Evolutionary conservation across 2,329 filamentous ascomycete genomes (phyloP).

Genomic region (Periconia sp.): DNA sequence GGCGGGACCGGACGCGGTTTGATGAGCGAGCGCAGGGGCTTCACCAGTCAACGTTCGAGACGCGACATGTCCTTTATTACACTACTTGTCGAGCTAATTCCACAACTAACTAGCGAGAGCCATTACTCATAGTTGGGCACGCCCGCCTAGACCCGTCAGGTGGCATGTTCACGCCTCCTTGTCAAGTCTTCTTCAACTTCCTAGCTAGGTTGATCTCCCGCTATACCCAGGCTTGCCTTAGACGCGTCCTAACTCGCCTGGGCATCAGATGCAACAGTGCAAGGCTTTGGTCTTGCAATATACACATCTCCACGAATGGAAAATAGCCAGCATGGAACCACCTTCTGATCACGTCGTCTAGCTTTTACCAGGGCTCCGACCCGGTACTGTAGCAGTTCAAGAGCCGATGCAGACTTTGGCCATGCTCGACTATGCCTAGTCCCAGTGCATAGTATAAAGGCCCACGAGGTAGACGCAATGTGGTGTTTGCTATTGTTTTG

Average conservation of each 20-base stretch:
- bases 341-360: constrained; percentile 20
- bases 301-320: constrained; percentile 21
- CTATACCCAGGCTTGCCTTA: constrained; percentile 12
- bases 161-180: constrained; percentile 26
- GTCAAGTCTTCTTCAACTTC: constrained; percentile 24
- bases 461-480: constrained; percentile 4
- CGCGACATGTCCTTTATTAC: neutral
- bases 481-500: constrained; percentile 3
- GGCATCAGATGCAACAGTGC: constrained; percentile 24
- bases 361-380: neutral
- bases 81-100: constrained; percentile 4
- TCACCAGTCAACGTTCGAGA: constrained; percentile 9
- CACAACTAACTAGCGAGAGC: constrained; percentile 9
- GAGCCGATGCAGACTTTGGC: constrained; percentile 9
- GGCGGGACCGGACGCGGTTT: constrained; percentile 13
- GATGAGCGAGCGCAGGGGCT: constrained; percentile 9
- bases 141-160: constrained; percentile 26
- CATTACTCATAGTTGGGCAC: constrained; percentile 18
- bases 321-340: neutral
- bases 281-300: constrained; percentile 24
- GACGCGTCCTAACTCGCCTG: constrained; percentile 12
- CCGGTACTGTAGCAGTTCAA: neutral
- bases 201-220: constrained; percentile 34
- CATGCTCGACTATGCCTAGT: neutral
- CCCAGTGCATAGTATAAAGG: constrained; percentile 15